Percentiles rank a stretch among this genome's conserved stretches.
phyloP scores from a whole-genome alignment of 2,329 filamentous ascomycete genomes.

The Paraphaeosphaeria sporulosa region DNA sequence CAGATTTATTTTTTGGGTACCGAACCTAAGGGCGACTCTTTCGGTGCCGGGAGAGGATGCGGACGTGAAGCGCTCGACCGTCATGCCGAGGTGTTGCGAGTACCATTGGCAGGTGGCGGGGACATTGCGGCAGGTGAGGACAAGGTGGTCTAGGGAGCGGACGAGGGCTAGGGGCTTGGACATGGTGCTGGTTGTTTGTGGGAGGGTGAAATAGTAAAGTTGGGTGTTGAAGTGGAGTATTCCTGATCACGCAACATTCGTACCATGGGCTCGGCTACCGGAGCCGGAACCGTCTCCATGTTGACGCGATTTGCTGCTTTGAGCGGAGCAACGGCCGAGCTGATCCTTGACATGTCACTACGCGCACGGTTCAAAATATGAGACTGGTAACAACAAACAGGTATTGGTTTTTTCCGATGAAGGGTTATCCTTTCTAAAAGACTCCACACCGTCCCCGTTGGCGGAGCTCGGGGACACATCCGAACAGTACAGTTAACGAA shows the following conservation, averaged over 20 bases:
- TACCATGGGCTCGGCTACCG: neutral
- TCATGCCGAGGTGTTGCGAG: too few species aligned
- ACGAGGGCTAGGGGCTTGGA: neutral
- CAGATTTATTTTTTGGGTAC: too few species aligned
- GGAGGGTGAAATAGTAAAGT: neutral
- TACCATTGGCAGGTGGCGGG: too few species aligned
- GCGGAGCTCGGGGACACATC: conserved; percentile 20
- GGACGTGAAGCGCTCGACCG: too few species aligned
- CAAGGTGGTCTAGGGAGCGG: conserved; percentile 21
- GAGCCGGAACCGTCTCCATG: neutral
- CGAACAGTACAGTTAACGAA: conserved; percentile 34
- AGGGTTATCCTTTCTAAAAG: conserved; percentile 47
- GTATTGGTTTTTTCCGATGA: conserved; percentile 43
- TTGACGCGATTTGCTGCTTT: neutral
- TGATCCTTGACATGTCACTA: neutral
- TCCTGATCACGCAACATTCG: neutral
- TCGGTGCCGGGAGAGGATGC: too few species aligned
- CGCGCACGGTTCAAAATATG: neutral
- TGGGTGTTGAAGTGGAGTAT: neutral
- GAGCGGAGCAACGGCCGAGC: neutral
- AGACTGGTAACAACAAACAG: conserved; percentile 8
- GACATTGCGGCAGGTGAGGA: conserved; percentile 15
- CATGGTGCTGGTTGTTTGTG: neutral
- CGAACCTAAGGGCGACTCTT: too few species aligned
- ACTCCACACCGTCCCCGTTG: conserved; percentile 22